A percentile compares a stretch with the other conserved stretches of the same genome.
phyloP scores from a whole-genome alignment of 441 rosid genomes.

The Populus trichocarpa region DNA sequence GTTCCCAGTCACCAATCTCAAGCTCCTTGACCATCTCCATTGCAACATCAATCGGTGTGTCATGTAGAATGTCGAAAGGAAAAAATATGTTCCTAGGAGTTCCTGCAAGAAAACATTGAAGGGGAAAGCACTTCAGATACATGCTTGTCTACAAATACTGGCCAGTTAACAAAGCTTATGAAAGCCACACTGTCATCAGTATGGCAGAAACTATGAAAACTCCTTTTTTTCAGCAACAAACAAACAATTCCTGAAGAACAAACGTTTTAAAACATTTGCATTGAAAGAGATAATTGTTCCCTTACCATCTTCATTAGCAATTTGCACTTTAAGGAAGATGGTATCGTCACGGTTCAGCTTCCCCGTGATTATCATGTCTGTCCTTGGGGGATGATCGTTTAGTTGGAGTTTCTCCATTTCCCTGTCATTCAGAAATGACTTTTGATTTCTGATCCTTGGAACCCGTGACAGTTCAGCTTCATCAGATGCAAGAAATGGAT shows the following conservation, averaged over 20 bases:
- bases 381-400: slow-evolving; percentile 41
- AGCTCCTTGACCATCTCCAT: slow-evolving; percentile 75
- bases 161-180: not conserved
- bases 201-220: not conserved
- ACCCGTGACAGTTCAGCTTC: slow-evolving; percentile 30
- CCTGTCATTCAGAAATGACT: slow-evolving; percentile 45
- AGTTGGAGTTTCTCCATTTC: slow-evolving; percentile 45
- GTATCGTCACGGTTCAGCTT: slow-evolving; percentile 36
- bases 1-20: slow-evolving; percentile 52
- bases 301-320: slow-evolving; percentile 41
- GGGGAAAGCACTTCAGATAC: not conserved
- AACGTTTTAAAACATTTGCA: not conserved
- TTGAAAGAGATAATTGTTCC: not conserved
- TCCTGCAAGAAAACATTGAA: slow-evolving; percentile 36
- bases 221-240: not conserved
- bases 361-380: slow-evolving; percentile 58
- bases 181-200: not conserved
- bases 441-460: slow-evolving; percentile 27
- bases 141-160: not conserved
- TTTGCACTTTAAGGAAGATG: slow-evolving; percentile 51
- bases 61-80: slow-evolving; percentile 53
- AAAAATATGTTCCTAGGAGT: slow-evolving; percentile 50
- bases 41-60: slow-evolving; percentile 54
- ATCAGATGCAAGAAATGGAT: slow-evolving; percentile 59
- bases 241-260: not conserved